Evolutionary conservation across 306 rosid genomes (phyloP).

Genomic region (Macrotyloma uniflorum): DNA sequence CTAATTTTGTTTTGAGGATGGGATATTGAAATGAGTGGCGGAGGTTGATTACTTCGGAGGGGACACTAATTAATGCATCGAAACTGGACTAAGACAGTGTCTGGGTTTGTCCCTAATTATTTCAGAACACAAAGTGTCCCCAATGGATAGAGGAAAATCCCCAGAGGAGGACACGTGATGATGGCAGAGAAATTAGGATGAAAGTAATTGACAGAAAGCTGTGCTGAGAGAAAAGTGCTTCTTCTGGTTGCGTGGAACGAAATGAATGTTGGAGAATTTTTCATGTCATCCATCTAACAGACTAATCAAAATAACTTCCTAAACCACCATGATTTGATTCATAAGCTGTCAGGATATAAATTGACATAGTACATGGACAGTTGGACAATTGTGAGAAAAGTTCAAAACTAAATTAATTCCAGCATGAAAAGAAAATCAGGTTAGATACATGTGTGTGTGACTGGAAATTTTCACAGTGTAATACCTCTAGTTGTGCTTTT

Average conservation of each 20-base stretch:
- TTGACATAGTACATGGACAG: background rate
- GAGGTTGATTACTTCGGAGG: background rate
- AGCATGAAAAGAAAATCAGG: background rate
- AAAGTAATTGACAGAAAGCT: constrained; percentile 27
- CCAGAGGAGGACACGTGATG: constrained; percentile 22
- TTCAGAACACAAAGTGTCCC: constrained; percentile 14
- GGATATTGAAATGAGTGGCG: constrained; percentile 35
- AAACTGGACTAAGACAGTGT: constrained; percentile 35
- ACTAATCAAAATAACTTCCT: background rate
- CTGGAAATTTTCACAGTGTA: background rate
- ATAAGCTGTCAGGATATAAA: background rate
- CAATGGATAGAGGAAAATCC: constrained; percentile 18
- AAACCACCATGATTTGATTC: constrained; percentile 12
- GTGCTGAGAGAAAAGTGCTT: background rate
- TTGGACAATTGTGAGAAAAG: background rate
- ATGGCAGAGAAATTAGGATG: background rate
- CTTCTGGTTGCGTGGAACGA: constrained; percentile 24
- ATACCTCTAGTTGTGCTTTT: constrained; percentile 40
- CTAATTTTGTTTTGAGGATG: constrained; percentile 20
- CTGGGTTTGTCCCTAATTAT: constrained; percentile 36
- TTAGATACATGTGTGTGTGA: background rate
- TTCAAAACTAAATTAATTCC: constrained; percentile 1
- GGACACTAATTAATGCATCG: constrained; percentile 27
- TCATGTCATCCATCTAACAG: background rate
- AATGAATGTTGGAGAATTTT: background rate